phyloP scores from a whole-genome alignment of 164 flowering plant species.

The Liriodendron chinense region DNA sequence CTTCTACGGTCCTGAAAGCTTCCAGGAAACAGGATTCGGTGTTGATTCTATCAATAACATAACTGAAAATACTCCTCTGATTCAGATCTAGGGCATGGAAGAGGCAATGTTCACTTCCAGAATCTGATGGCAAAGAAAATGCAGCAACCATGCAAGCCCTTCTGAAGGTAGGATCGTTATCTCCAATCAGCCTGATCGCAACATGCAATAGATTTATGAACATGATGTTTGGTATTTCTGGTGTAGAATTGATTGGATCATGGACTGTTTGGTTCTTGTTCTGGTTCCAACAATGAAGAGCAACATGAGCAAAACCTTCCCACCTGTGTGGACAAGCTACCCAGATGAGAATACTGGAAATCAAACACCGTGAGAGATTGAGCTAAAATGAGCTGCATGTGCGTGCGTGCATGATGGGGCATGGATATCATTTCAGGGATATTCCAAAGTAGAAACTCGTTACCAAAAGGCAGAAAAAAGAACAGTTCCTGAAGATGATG shows the following conservation, averaged over 20 bases:
- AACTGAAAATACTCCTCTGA: slow-evolving; percentile 39
- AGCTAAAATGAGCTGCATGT: not conserved
- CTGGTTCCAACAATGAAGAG: slow-evolving; percentile 52
- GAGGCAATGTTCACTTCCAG: slow-evolving; percentile 1
- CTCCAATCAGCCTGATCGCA: slow-evolving; percentile 46
- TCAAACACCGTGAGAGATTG: not conserved
- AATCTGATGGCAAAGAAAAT: slow-evolving; percentile 21
- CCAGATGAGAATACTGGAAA: slow-evolving; percentile 1
- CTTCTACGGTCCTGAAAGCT: slow-evolving; percentile 29
- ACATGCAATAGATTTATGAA: slow-evolving; percentile 52
- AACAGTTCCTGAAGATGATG: no score
- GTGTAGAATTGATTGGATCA: slow-evolving; percentile 10
- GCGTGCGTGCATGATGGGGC: not conserved
- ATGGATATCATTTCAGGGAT: not conserved
- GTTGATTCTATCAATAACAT: slow-evolving; percentile 34
- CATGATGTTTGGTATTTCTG: slow-evolving; percentile 16
- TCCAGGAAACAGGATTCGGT: slow-evolving; percentile 34
- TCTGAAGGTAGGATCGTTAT: slow-evolving; percentile 42
- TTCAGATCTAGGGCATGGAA: slow-evolving; percentile 20
- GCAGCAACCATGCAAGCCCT: slow-evolving; percentile 73
- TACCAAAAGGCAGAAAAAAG: no score
- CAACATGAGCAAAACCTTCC: slow-evolving; percentile 71
- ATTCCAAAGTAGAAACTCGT: not conserved
- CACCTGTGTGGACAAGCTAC: slow-evolving; percentile 41
- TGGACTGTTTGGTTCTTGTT: slow-evolving; percentile 16